Conservation (phyloP, 129 eudicot species). For the Calendula officinalis region DNA sequence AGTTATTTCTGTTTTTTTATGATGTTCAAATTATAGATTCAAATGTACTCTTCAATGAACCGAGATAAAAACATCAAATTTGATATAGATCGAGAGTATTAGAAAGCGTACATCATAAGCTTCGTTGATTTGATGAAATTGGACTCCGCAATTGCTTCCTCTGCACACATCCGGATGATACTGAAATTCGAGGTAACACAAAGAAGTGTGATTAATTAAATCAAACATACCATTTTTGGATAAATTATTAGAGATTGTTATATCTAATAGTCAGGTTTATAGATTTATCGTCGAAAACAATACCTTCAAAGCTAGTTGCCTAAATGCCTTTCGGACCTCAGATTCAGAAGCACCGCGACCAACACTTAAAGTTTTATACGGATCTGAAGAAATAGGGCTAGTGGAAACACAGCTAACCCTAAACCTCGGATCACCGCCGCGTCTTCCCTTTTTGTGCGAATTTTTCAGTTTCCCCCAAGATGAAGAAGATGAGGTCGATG, state of each 20-base stretch:
- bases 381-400: slow-evolving; percentile 42
- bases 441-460: slow-evolving; percentile 21
- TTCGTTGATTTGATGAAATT: slow-evolving; percentile 76
- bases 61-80: no score
- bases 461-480: slow-evolving; percentile 27
- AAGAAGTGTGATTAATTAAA: slow-evolving; percentile 2
- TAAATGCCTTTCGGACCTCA: slow-evolving; percentile 77
- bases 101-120: slow-evolving; percentile 70
- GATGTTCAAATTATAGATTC: no score
- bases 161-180: slow-evolving; percentile 95
- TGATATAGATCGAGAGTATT: no score
- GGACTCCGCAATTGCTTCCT: slow-evolving; percentile 58
- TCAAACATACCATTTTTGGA: background rate
- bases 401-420: slow-evolving; percentile 35
- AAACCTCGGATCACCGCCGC: slow-evolving; percentile 22
- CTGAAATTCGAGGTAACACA: slow-evolving; percentile 38
- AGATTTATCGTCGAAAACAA: background rate
- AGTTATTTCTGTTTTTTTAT: no score
- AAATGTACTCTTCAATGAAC: no score
- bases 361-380: slow-evolving; percentile 61
- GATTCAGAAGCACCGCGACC: slow-evolving; percentile 76
- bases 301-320: slow-evolving; percentile 82
- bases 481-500: slow-evolving; percentile 26
- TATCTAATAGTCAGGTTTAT: background rate
- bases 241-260: background rate